A percentile compares a stretch with the other conserved stretches of the same genome.
Evolutionary conservation across 2,329 filamentous ascomycete species (phyloP).

Genomic region (Colletotrichum shisoi): DNA sequence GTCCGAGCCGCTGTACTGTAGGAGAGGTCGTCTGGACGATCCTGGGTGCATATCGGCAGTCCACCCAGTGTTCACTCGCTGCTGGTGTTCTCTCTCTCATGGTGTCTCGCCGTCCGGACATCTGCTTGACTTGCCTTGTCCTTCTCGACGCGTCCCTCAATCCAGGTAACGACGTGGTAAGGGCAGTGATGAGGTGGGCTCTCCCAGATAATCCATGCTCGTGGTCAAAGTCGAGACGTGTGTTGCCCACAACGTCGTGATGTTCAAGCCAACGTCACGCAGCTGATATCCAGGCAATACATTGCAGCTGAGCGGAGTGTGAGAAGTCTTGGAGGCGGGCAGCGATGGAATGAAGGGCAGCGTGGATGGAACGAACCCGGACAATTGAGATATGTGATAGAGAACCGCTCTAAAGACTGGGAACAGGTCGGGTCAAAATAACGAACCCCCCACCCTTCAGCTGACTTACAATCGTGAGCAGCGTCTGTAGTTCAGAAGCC

Average conservation of each 20-base stretch:
- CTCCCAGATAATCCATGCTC: constrained; percentile 27
- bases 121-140: not conserved
- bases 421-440: not conserved
- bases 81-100: not conserved
- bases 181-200: not conserved
- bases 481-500: not conserved
- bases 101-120: not conserved
- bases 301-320: not conserved
- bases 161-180: constrained; percentile 7
- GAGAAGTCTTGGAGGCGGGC: not conserved
- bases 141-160: not conserved
- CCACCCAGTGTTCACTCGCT: not conserved
- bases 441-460: not conserved
- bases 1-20: not conserved
- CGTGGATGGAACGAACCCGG: not conserved
- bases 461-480: constrained; percentile 8
- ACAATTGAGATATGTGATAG: not conserved
- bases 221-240: not conserved
- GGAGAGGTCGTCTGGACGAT: constrained; percentile 10
- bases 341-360: not conserved
- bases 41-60: constrained; percentile 19
- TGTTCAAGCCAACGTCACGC: not conserved
- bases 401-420: not conserved
- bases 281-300: not conserved
- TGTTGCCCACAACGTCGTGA: not conserved